Conservation (phyloP, 495 filamentous ascomycete species). For the Neurospora terricola region DNA sequence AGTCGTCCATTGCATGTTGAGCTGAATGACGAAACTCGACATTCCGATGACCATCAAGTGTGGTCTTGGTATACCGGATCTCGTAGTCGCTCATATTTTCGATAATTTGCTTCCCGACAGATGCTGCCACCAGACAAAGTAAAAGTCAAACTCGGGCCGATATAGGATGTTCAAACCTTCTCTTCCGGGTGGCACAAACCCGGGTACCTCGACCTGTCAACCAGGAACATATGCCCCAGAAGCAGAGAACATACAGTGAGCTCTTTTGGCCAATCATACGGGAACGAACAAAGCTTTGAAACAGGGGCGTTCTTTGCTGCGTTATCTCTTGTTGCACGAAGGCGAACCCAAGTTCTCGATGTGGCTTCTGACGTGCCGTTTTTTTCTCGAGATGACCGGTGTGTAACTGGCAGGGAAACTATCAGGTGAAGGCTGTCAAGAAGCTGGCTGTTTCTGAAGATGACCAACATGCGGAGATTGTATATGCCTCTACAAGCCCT, state of each 20-base stretch:
- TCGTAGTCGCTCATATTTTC: background rate
- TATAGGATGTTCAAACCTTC: background rate
- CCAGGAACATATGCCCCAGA: background rate
- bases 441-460: background rate
- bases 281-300: background rate
- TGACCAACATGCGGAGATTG: background rate
- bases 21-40: background rate
- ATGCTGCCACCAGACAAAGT: background rate
- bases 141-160: background rate
- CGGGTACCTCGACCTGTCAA: background rate
- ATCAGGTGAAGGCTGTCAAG: background rate
- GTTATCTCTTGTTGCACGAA: background rate
- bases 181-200: background rate
- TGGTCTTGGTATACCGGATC: background rate
- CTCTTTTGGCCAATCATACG: background rate
- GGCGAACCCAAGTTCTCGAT: background rate
- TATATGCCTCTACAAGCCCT: background rate
- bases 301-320: background rate
- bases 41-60: background rate
- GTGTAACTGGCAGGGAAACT: background rate
- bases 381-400: background rate
- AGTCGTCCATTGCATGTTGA: background rate
- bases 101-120: background rate
- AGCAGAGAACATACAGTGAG: background rate
- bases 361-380: background rate